Evolutionary conservation across 495 filamentous ascomycete genomes (phyloP).

Genomic region (Penicillium silybi): DNA sequence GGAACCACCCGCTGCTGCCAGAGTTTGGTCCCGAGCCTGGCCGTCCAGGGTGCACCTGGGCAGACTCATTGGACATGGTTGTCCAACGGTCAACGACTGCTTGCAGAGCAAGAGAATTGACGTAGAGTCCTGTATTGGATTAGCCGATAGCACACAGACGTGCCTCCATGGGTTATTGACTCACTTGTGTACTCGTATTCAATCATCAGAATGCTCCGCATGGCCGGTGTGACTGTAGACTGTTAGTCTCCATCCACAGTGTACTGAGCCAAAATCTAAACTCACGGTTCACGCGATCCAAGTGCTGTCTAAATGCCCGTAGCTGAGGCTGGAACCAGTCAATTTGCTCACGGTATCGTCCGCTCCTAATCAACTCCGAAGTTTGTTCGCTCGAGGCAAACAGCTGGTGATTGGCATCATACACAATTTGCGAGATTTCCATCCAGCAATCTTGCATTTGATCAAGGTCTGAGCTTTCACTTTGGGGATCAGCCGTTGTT

Average conservation of each 20-base stretch:
- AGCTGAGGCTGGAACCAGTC: constrained; percentile 75
- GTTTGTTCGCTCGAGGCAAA: constrained; percentile 84
- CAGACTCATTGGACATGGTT: constrained; percentile 56
- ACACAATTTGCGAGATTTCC: constrained; percentile 84
- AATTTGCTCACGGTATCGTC: constrained; percentile 74
- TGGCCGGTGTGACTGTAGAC: constrained; percentile 61
- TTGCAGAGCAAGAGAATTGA: constrained; percentile 90
- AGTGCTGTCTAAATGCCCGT: constrained; percentile 66
- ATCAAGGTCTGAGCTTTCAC: constrained; percentile 34
- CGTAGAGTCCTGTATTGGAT: constrained; percentile 55
- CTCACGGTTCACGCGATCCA: constrained; percentile 58
- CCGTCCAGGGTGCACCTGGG: constrained; percentile 39
- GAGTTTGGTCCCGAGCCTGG: constrained; percentile 35
- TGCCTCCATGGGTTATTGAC: constrained; percentile 7
- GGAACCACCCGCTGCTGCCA: constrained; percentile 39
- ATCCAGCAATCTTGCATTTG: constrained; percentile 87
- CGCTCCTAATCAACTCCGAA: constrained; percentile 77
- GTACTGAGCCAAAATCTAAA: background rate
- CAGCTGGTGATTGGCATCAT: constrained; percentile 74
- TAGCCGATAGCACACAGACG: constrained; percentile 1
- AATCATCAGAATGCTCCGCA: constrained; percentile 80
- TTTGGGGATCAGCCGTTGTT: constrained; percentile 22
- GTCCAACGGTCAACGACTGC: constrained; percentile 93
- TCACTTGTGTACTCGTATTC: constrained; percentile 83
- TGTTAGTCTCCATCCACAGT: constrained; percentile 17